Evolutionary conservation across 352 stramenopile species (phyloP).

Genomic region (Phytophthora syringae): DNA sequence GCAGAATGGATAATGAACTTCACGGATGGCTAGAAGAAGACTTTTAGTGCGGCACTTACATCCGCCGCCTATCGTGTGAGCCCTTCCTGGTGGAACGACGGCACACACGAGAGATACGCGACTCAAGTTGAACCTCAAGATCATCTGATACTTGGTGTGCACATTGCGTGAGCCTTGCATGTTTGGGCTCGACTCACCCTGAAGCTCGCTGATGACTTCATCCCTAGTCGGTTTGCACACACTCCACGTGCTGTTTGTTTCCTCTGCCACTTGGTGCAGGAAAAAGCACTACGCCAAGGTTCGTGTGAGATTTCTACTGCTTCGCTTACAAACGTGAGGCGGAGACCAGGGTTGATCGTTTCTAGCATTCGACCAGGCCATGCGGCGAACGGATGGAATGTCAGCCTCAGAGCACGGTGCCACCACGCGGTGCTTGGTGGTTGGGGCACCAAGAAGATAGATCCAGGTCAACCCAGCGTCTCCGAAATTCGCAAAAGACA

Average conservation of each 20-base stretch:
- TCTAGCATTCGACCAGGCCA: not conserved
- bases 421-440: too few species aligned
- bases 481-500: too few species aligned
- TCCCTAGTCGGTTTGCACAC: not conserved
- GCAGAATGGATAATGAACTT: slow-evolving; percentile 1
- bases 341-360: not conserved
- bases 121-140: not conserved
- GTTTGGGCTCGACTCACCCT: not conserved
- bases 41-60: not conserved
- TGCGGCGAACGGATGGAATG: not conserved
- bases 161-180: not conserved
- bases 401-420: too few species aligned
- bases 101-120: not conserved
- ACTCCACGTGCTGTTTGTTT: not conserved
- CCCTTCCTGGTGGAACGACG: not conserved
- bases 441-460: too few species aligned
- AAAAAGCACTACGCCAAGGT: not conserved
- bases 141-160: slow-evolving; percentile 2
- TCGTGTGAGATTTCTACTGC: not conserved
- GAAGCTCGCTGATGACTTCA: not conserved
- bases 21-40: not conserved
- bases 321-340: not conserved
- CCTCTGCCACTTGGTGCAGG: not conserved
- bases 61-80: slow-evolving; percentile 1
- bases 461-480: too few species aligned